Evolutionary conservation across 2,329 filamentous ascomycete species (phyloP), one percentile per base, ranked within the genome.

Genomic region (Curvularia spicifera): DNA sequence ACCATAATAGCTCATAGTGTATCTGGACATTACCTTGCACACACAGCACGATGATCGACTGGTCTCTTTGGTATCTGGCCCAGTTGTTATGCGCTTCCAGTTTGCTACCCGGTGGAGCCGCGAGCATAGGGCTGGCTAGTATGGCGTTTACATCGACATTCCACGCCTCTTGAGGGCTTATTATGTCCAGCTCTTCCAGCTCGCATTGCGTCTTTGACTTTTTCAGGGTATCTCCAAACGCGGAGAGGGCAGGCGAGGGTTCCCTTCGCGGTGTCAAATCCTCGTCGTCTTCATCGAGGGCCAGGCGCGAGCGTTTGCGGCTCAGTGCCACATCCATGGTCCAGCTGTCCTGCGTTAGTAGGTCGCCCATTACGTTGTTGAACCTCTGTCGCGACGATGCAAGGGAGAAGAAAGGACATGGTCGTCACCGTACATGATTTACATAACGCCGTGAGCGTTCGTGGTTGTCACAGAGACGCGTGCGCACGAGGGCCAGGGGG

Each of bases 1-100:
- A 75, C 74, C 74, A 76, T 10, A 77, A 60, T 15, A 77, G 59
- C 24, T 77, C 70, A 46, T 76, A 76, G 50, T 77, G 74, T 40
- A 73, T 49, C 28, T 73, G 68, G 42, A 72, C 57, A 49, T 72
- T 72, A 4, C 74, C 74, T 51, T 76, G 73, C 24, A 77, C 72
- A 53, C 74, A 76, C 0, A 77, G 51, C 8, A 77, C 65, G 9
- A 71, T 18, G 10, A 71, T 63, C 1, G 68, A 72, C 4, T 59
- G 46, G 8, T 51, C 66, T 46, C 51, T 57, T 26, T 26, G 33
- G 48, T 69, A 72, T 13, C 63, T 69, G 40, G 53, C 47, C 59
- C 65, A 65, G 35, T 75, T 76, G 52, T 71, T 61, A 53, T 74
- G 71, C 22, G 69, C 59, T 12, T 65, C 51, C 9, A 73, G 39